These are phyloP conservation scores for Cystobasidium tubakii DNA, from an alignment of 768 basidiomycete genomes.

Conservation along the genomic window DNA sequence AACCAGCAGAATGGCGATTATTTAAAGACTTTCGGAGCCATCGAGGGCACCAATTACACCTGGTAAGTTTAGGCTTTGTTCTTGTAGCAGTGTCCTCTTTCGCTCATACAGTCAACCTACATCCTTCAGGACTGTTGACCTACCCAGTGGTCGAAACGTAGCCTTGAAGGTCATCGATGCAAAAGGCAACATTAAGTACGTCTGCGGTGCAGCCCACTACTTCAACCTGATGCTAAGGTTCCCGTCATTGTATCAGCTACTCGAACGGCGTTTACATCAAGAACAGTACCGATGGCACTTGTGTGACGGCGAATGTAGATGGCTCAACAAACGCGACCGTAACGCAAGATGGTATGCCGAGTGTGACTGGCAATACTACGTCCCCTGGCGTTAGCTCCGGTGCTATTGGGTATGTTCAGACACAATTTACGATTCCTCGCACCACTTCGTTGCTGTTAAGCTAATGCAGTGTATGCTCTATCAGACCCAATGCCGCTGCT, in stretches of 20 bases:
- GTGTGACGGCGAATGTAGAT: neutral
- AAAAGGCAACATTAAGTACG: slow-evolving; percentile 6
- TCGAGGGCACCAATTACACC: neutral
- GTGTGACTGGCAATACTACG: neutral
- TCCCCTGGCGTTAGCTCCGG: neutral
- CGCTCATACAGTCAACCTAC: neutral
- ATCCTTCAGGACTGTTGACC: slow-evolving; percentile 11
- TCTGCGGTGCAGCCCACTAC: neutral
- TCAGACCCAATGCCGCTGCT: slow-evolving; percentile 4
- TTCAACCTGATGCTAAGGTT: neutral
- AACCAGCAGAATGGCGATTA: neutral
- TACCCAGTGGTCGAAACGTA: neutral
- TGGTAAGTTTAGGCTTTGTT: neutral
- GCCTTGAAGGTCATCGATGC: slow-evolving; percentile 8
- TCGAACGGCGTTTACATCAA: slow-evolving; percentile 8
- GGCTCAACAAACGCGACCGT: neutral
- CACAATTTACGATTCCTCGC: neutral
- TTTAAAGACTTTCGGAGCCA: slow-evolving; percentile 2
- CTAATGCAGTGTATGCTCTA: neutral
- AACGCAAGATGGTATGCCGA: neutral
- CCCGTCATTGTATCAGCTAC: neutral
- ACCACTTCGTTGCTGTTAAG: too few relatives aligned
- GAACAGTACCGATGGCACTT: neutral
- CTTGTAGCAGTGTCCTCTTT: too few relatives aligned
- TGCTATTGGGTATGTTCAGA: slow-evolving; percentile 1